Evolutionary conservation across 2,329 filamentous ascomycete genomes (phyloP).

Genomic region (Zarea fungicola): DNA sequence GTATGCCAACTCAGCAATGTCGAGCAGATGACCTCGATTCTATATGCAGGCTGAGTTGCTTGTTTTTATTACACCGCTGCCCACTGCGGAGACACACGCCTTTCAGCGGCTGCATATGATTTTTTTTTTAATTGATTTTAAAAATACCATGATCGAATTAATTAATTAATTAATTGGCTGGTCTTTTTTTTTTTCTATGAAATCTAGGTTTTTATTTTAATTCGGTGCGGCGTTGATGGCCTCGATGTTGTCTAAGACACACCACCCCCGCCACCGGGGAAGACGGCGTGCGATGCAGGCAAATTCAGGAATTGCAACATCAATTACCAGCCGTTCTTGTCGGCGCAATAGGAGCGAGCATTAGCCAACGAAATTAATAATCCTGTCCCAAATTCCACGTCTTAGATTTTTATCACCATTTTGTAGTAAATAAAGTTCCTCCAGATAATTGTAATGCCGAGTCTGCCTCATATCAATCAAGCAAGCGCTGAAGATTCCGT

Average conservation of each 20-base stretch:
- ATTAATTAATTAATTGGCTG: not conserved
- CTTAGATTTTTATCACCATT: too few relatives aligned
- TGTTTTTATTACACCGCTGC: conserved; percentile 3
- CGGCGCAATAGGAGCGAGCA: too few relatives aligned
- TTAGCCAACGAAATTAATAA: not conserved
- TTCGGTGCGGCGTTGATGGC: not conserved
- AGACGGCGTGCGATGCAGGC: not conserved
- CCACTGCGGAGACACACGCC: conserved; percentile 3
- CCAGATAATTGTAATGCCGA: too few relatives aligned
- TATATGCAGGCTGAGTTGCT: conserved; percentile 14
- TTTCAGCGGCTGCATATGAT: not conserved
- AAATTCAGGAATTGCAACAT: not conserved
- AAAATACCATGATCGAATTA: conserved; percentile 4
- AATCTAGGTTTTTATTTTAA: not conserved
- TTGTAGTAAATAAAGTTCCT: not conserved
- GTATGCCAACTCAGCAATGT: conserved; percentile 32
- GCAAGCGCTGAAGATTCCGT: not conserved
- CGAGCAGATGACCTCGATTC: conserved; percentile 31
- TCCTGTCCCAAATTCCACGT: too few relatives aligned
- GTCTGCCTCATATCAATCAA: not conserved
- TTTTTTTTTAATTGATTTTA: conserved; percentile 1
- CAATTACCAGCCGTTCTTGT: not conserved
- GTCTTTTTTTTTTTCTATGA: not conserved
- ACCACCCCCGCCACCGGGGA: conserved; percentile 1
- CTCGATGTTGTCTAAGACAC: conserved; percentile 10